Conservation (phyloP, 2,329 filamentous ascomycete species). For the Zasmidium cellare region DNA sequence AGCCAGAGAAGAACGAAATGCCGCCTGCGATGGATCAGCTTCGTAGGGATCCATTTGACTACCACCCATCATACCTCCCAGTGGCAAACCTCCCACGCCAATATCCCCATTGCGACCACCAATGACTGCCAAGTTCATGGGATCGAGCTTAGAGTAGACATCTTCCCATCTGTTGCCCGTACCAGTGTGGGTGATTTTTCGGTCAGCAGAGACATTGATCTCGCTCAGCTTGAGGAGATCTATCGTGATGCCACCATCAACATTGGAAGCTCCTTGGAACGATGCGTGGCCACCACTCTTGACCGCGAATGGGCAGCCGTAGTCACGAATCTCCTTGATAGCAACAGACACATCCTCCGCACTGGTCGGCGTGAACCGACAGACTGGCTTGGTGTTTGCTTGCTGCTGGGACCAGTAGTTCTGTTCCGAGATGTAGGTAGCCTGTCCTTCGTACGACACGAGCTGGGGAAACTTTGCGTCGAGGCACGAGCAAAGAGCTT, state of each 20-base stretch:
- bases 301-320: constrained; percentile 27
- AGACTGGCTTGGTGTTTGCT: constrained; percentile 1
- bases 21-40: neutral
- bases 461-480: neutral
- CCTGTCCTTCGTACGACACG: neutral
- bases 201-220: constrained; percentile 1
- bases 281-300: constrained; percentile 29
- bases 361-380: constrained; percentile 5
- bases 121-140: constrained; percentile 13
- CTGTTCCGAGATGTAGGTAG: neutral
- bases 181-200: constrained; percentile 11
- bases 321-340: neutral
- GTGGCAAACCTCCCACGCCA: constrained; percentile 29
- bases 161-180: constrained; percentile 21
- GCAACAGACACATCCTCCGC: constrained; percentile 3
- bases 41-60: neutral
- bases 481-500: neutral
- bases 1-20: constrained; percentile 30
- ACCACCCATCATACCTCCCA: constrained; percentile 20
- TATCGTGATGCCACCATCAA: constrained; percentile 14
- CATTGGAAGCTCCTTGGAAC: constrained; percentile 24
- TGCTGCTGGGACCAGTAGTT: constrained; percentile 13
- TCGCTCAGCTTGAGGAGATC: constrained; percentile 4
- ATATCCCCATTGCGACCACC: constrained; percentile 26
- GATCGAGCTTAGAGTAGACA: constrained; percentile 19